phyloP scores from a whole-genome alignment of 2,329 filamentous ascomycete genomes.

The Emergomyces africanus region DNA sequence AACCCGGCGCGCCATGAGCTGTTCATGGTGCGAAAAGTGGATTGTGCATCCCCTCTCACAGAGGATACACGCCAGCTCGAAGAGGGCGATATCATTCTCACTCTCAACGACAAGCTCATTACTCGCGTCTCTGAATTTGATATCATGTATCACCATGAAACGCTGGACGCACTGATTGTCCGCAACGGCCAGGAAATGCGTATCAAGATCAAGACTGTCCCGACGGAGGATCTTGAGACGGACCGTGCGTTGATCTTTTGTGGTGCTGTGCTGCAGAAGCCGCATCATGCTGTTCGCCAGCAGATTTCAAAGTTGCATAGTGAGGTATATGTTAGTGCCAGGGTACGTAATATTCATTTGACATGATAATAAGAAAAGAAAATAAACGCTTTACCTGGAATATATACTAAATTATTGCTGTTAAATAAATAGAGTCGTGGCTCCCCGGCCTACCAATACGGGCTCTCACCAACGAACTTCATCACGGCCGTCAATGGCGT shows the following conservation, averaged over 20 bases:
- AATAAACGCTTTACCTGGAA: neutral
- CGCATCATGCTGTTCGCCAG: constrained; percentile 91
- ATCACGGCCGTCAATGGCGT: constrained; percentile 91
- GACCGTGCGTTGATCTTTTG: constrained; percentile 88
- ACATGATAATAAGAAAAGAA: neutral
- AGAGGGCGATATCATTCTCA: constrained; percentile 87
- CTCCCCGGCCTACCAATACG: constrained; percentile 78
- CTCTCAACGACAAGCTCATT: constrained; percentile 80
- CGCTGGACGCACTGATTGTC: constrained; percentile 73
- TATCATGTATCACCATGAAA: constrained; percentile 84
- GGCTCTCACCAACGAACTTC: constrained; percentile 91
- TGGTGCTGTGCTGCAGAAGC: constrained; percentile 81
- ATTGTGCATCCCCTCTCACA: constrained; percentile 42
- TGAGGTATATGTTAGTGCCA: constrained; percentile 87
- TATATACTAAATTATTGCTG: constrained; percentile 1
- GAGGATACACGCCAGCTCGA: constrained; percentile 50
- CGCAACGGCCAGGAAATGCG: constrained; percentile 68
- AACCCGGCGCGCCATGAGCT: constrained; percentile 91
- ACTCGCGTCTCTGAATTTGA: constrained; percentile 89
- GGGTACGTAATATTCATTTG: constrained; percentile 29
- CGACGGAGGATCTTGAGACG: constrained; percentile 84
- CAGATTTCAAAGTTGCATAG: constrained; percentile 95
- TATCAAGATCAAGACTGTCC: constrained; percentile 69
- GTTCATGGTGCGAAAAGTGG: constrained; percentile 94
- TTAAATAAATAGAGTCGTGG: constrained; percentile 47